A percentile compares a stretch with the other conserved stretches of the same genome.
Evolutionary conservation across 2,329 filamentous ascomycete genomes (phyloP).

Genomic region (Claviceps spartinae): DNA sequence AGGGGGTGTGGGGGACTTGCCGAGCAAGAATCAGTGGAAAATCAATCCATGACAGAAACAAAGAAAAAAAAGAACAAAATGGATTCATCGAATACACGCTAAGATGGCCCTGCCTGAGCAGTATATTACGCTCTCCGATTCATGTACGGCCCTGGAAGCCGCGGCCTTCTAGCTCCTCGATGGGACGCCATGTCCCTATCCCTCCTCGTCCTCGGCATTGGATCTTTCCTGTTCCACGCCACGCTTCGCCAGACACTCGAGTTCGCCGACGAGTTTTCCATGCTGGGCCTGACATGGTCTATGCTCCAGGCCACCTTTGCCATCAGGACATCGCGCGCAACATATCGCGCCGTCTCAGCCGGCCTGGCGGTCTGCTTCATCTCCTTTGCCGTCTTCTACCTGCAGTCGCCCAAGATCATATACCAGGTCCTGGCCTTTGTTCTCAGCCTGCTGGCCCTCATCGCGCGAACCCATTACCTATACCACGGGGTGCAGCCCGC

Average conservation of each 20-base stretch:
- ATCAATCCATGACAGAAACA: background rate
- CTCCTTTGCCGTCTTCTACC: slow-evolving; percentile 28
- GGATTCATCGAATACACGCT: background rate
- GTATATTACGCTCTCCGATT: slow-evolving; percentile 28
- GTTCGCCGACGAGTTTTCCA: slow-evolving; percentile 43
- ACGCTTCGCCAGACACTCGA: slow-evolving; percentile 28
- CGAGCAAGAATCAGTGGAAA: background rate
- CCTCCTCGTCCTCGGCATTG: slow-evolving; percentile 27
- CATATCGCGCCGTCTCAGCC: slow-evolving; percentile 19
- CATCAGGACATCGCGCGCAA: slow-evolving; percentile 25
- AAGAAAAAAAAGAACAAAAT: background rate
- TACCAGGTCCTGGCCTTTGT: slow-evolving; percentile 28
- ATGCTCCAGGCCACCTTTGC: slow-evolving; percentile 37
- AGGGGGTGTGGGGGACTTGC: slow-evolving; percentile 19
- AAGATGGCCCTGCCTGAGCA: slow-evolving; percentile 7
- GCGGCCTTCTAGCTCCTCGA: slow-evolving; percentile 17
- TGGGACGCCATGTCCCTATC: slow-evolving; percentile 28
- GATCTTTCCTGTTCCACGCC: slow-evolving; percentile 31
- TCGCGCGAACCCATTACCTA: slow-evolving; percentile 21
- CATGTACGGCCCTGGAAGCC: slow-evolving; percentile 20
- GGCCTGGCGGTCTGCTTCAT: slow-evolving; percentile 27
- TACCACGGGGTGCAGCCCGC: slow-evolving; percentile 17
- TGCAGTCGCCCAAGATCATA: slow-evolving; percentile 27
- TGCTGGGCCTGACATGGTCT: slow-evolving; percentile 39
- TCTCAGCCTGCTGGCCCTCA: slow-evolving; percentile 19